Evolutionary conservation across 352 stramenopile genomes (phyloP), one percentile per base, ranked within the genome.

Genomic region (Achlya hypogyna): DNA sequence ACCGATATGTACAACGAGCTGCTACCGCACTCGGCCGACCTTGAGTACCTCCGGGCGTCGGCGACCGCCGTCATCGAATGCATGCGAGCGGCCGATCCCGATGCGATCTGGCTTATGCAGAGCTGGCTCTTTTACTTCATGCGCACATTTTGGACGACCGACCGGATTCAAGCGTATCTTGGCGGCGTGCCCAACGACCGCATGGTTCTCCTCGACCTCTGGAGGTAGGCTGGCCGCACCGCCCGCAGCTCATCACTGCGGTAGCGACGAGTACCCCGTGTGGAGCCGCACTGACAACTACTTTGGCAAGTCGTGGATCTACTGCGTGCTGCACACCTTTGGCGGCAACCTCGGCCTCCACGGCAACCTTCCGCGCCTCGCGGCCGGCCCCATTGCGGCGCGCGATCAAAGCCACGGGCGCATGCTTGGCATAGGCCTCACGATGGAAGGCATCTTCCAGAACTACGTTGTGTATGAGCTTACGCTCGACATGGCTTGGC

Each of bases 401-500:
- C 74, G 73, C 16, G 56, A 65, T 1, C 69, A 65, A 20, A 88
- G 80, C 65, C 72, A 79, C 31, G 81, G 79, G 4, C 88, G 80
- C 9, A 91, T 93, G 82, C 70, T 83, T 14, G 84, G 84, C 31
- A 68, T 93, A 5, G 84, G 84, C 0, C 71, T 91, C 25, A 91
- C 82, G 0, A 93, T 93, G 82, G 82, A 93, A 72, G 84, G 84
- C 25, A 93, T 93, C 62, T 90, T 84, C 66, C 81, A 93, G 56
- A 93, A 93, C 75, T 93, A 93, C 60, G 73, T 91, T 0, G 81
- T 93, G 32, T 93, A 93, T 63, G 84, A 93, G 49, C 69, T 92
- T 31, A 76, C 75, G 23, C 65, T 91, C 10, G 76, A 91, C 40
- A 90, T 88, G 79, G 79, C 82, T 5, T 93, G 79, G 81, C 64